Percentiles rank a stretch among this genome's conserved stretches.
These are phyloP conservation scores for Fusarium albosuccineum DNA, from an alignment of 2,329 filamentous ascomycete species.

Conservation along the genomic window DNA sequence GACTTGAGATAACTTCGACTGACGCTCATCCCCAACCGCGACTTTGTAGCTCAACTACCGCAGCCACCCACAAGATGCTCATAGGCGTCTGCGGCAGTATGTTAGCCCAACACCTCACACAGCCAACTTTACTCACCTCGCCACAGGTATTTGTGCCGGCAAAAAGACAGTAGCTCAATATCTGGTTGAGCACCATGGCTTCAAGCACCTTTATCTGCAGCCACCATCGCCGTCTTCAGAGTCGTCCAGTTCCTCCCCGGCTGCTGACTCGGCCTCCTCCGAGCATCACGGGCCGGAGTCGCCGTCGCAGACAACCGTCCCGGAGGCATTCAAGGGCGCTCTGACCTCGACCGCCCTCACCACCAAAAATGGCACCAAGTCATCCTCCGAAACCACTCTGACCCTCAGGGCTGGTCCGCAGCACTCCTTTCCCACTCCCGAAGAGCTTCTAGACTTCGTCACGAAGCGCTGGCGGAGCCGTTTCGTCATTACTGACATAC, in stretches of 20 bases:
- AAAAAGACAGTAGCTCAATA: conserved; percentile 92
- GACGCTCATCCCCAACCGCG: conserved; percentile 5
- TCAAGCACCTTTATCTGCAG: conserved; percentile 76
- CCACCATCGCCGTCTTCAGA: conserved; percentile 16
- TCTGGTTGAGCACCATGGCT: conserved; percentile 85
- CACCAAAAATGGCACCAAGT: conserved; percentile 43
- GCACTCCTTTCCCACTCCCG: conserved; percentile 70
- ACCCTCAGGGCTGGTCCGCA: conserved; percentile 43
- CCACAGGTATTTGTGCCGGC: conserved; percentile 87
- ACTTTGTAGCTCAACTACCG: not conserved
- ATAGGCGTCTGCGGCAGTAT: conserved; percentile 82
- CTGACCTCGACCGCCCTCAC: conserved; percentile 46
- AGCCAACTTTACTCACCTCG: conserved; percentile 24
- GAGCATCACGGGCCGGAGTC: conserved; percentile 23
- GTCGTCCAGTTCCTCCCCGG: conserved; percentile 19
- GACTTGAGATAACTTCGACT: conserved; percentile 6
- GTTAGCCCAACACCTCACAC: conserved; percentile 24
- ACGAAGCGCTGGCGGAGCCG: conserved; percentile 85
- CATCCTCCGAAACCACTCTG: conserved; percentile 44
- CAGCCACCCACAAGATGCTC: conserved; percentile 66
- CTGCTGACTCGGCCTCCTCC: conserved; percentile 21
- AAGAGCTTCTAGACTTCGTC: conserved; percentile 84
- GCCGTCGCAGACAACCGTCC: conserved; percentile 19
- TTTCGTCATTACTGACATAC: conserved; percentile 89
- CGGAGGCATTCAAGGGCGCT: conserved; percentile 42